Evolutionary conservation across 83 land plant species (phyloP).

Genomic region (Picea engelmannii): DNA sequence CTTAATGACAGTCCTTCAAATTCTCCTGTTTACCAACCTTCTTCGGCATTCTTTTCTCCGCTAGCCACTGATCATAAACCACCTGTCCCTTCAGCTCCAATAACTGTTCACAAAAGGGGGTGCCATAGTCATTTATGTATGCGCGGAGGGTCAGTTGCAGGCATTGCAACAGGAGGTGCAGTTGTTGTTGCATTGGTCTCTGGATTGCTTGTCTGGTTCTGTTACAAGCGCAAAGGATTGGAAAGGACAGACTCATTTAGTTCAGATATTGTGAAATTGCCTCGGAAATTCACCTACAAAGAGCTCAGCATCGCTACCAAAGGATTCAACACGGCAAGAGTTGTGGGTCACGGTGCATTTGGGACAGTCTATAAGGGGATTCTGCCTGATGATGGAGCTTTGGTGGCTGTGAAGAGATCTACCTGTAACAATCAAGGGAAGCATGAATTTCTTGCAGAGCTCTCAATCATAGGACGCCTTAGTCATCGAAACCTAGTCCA

Average conservation of each 20-base stretch:
- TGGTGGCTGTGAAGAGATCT: slow-evolving; percentile 60
- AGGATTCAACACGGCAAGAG: slow-evolving; percentile 43
- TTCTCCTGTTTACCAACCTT: too few relatives aligned
- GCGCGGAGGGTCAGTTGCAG: slow-evolving; percentile 32
- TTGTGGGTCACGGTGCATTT: slow-evolving; percentile 59
- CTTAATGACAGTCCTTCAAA: background rate
- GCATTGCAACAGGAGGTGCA: slow-evolving; percentile 48
- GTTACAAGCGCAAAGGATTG: slow-evolving; percentile 23
- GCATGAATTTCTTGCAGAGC: slow-evolving; percentile 54
- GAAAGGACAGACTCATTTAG: too few relatives aligned
- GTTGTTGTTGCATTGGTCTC: slow-evolving; percentile 32
- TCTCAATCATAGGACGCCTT: slow-evolving; percentile 56
- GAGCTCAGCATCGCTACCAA: slow-evolving; percentile 63
- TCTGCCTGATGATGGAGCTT: slow-evolving; percentile 22
- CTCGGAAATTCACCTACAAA: slow-evolving; percentile 52
- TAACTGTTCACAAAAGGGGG: background rate
- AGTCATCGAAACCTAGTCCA: slow-evolving; percentile 69
- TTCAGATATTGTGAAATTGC: too few relatives aligned
- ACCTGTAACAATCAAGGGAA: slow-evolving; percentile 56
- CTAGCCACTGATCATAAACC: slow-evolving; percentile 19
- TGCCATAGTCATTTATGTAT: slow-evolving; percentile 31
- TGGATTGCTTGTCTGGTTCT: too few relatives aligned
- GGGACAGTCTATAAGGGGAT: slow-evolving; percentile 61
- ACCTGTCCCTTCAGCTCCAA: slow-evolving; percentile 3
- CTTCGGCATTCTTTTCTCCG: slow-evolving; percentile 26